Evolutionary conservation across 345 rosid species (phyloP), one percentile per base, ranked within the genome.

Genomic region (Aethionema arabicum): DNA sequence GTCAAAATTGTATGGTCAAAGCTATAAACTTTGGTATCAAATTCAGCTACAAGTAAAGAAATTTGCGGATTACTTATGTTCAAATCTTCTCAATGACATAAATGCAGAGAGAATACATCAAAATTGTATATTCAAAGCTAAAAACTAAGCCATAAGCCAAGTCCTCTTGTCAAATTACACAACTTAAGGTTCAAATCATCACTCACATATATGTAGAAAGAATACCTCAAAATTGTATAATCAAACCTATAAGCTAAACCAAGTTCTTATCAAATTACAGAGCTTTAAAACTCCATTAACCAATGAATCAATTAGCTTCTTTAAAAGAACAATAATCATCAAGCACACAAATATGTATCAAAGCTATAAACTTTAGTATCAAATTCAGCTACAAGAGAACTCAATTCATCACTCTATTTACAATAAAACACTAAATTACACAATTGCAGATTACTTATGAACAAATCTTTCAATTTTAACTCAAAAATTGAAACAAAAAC

Each of bases 401-500:
- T 7, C 42, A 45, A 32, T 32, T 5, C 14, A 15, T 45, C 7
- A 15, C 21, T 11, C 35, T 16, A 21, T 35, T 60, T 46, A 21
- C 27, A 21, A 21, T 21, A 21, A 21, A n/a, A n/a, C n/a, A n/a
- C n/a, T n/a, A n/a, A 29, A 40, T 12, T 37, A 56, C n/a, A 42
- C 14, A 16, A 4, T 38, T 27, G 14, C 16, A 38, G 7, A 38
- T 11, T 58, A 9, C n/a, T 43, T 31, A 43, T 27, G 13, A 45
- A 31, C 33, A 59, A 11, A 46, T 35, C 12, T 8, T 58, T 6
- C 42, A 44, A 58, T 42, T 42, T 3, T 30, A 31, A 8, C 2
- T 59, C 27, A 21, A 21, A 2, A 21, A 21, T 21, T 21, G 40
- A 39, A 50, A 57, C 70, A 59, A 35, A 21, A 68, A 29, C 56